Base-by-base conservation (phyloP, 1,284 basidiomycete species). In the Peniophora sp. region DNA sequence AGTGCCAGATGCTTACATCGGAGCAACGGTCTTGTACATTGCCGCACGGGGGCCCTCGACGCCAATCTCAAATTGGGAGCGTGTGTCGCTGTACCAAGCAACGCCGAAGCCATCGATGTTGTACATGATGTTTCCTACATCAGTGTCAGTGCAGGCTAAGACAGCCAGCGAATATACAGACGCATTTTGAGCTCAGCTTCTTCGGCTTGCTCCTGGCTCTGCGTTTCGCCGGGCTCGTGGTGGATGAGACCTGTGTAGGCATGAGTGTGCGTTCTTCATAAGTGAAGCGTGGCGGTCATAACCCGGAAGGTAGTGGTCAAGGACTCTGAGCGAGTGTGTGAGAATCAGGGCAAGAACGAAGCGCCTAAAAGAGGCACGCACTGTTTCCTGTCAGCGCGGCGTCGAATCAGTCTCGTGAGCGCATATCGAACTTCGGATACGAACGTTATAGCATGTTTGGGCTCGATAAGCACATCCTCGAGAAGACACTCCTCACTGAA, bases 381-480 rank as follows among this genome's bases (percentile, higher is more conserved):
- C 37, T 41, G 37, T 17, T n/a, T 20, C 15, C 37, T 41, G n/a
- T 20, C 6, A 41, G 18, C 15, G 37, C 6, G 15, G 15, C 37
- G 6, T 17, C 5, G n/a, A 41, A 15, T 20, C 8, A 41, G 18
- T 41, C 37, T 8, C 37, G 5, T 8, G 15, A 41, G 8, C 6
- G n/a, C 15, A 41, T 12, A 32, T 32, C 27, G 12, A 32, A 20
- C 15, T 10, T 36, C 15, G n/a, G 8, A 8, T 8, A 41, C 37
- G 5, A 17, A 41, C 37, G 37, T 41, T 41, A 41, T 41, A 41
- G 64, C 58, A 51, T 69, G 66, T 24, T 57, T 59, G 15, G 67
- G 65, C 14, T 57, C 55, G 43, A 68, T 62, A 50, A 70, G 61
- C 10, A 68, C 62, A 52, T 69, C 68, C 51, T 71, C 68, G 48